Percentiles rank a stretch among this genome's conserved stretches.
phyloP scores from a whole-genome alignment of 805 yeast genomes.

The Candida ponderosae region DNA sequence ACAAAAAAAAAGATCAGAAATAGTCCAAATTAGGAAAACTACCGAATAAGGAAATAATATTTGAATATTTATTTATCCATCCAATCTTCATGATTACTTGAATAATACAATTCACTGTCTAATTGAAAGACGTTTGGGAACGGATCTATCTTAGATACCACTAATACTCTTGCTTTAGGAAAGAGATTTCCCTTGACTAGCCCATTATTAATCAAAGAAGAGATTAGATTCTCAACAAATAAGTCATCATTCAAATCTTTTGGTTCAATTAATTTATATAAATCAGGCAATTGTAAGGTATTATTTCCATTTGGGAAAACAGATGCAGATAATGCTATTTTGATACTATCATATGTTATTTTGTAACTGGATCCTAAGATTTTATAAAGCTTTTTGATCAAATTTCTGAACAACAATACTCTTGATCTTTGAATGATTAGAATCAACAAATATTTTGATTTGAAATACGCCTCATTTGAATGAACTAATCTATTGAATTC shows the following conservation, averaged over 20 bases:
- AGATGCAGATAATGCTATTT: slow-evolving; percentile 17
- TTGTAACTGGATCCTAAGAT: slow-evolving; percentile 4
- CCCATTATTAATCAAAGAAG: slow-evolving; percentile 45
- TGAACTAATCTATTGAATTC: slow-evolving; percentile 26
- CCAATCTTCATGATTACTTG: slow-evolving; percentile 8
- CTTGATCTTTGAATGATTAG: slow-evolving; percentile 38
- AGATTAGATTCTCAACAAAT: slow-evolving; percentile 41
- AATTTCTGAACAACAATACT: slow-evolving; percentile 38
- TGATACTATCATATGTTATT: slow-evolving; percentile 15
- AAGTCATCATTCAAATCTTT: slow-evolving; percentile 24
- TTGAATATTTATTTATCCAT: slow-evolving; percentile 9
- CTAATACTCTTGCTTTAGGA: slow-evolving; percentile 29
- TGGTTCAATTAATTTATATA: too few relatives aligned
- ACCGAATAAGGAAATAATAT: too few relatives aligned
- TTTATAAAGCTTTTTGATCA: slow-evolving; percentile 17
- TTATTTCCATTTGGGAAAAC: too few relatives aligned
- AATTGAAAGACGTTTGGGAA: slow-evolving; percentile 26
- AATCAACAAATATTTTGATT: slow-evolving; percentile 29
- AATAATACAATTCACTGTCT: slow-evolving; percentile 11
- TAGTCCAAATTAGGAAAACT: too few relatives aligned
- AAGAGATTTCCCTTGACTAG: slow-evolving; percentile 44
- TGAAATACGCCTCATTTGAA: slow-evolving; percentile 30
- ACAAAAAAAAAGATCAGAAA: too few relatives aligned
- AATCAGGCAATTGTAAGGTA: too few relatives aligned
- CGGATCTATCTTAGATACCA: slow-evolving; percentile 34